phyloP scores from a whole-genome alignment of 2,329 filamentous ascomycete species.

The Massarina eburnea region DNA sequence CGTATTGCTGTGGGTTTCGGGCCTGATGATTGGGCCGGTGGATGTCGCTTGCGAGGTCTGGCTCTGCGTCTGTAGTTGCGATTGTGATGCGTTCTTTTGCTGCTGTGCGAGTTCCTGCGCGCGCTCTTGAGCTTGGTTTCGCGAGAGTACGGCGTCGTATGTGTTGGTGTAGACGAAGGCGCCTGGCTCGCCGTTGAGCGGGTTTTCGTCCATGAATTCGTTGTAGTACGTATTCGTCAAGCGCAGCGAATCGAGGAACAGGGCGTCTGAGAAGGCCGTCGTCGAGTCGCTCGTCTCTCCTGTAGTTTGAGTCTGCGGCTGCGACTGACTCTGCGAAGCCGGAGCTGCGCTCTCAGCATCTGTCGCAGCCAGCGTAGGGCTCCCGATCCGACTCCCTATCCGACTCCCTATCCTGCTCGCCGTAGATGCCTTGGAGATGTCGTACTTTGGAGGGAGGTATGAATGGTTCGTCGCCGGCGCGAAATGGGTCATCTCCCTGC shows the following conservation, averaged over 20 bases:
- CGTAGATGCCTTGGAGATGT: conserved; percentile 28
- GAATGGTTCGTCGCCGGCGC: conserved; percentile 62
- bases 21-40: conserved; percentile 23
- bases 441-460: conserved; percentile 55
- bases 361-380: conserved; percentile 23
- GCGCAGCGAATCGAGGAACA: conserved; percentile 50
- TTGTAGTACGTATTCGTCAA: conserved; percentile 58
- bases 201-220: conserved; percentile 67
- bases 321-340: conserved; percentile 17
- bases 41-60: conserved; percentile 19
- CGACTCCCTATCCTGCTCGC: conserved; percentile 29
- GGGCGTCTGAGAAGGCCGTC: conserved; percentile 34
- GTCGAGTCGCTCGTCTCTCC: conserved; percentile 17
- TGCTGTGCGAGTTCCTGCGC: conserved; percentile 7
- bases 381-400: conserved; percentile 25
- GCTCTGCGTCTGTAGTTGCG: conserved; percentile 8
- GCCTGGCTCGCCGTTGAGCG: conserved; percentile 64
- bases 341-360: conserved; percentile 27
- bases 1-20: conserved; percentile 27
- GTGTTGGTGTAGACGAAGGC: conserved; percentile 59
- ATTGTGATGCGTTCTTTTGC: conserved; percentile 1
- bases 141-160: conserved; percentile 45
- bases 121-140: conserved; percentile 40
- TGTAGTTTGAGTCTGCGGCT: conserved; percentile 12
- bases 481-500: conserved; percentile 58